Evolutionary conservation across 768 basidiomycete species (phyloP).

Genomic region (Lactifluus echinatus): DNA sequence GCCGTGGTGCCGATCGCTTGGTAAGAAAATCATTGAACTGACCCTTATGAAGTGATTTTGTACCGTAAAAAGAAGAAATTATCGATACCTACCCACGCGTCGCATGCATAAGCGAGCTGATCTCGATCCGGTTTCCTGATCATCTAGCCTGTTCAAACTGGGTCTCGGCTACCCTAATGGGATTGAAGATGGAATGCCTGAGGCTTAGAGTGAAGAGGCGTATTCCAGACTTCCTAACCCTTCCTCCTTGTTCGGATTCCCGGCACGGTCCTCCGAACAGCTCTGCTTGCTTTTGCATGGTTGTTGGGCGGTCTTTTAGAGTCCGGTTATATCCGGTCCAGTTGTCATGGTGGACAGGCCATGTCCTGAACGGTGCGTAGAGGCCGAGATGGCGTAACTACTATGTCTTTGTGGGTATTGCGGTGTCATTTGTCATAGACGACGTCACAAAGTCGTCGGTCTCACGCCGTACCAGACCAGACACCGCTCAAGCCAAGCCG

Average conservation of each 20-base stretch:
- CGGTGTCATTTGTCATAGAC: background rate
- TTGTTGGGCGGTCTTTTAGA: background rate
- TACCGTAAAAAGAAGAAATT: background rate
- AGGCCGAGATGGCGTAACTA: background rate
- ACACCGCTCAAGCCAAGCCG: background rate
- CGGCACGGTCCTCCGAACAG: conserved; percentile 1
- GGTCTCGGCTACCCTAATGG: background rate
- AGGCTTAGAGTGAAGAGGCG: background rate
- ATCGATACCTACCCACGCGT: background rate
- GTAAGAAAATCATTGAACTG: background rate
- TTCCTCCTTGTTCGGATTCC: background rate
- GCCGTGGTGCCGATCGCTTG: background rate
- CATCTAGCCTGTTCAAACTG: background rate
- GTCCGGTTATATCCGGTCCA: background rate
- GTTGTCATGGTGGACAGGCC: background rate
- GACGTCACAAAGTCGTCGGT: background rate
- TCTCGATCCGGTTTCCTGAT: background rate
- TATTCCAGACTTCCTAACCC: no score
- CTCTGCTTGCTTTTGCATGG: background rate
- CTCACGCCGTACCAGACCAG: background rate
- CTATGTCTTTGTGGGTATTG: background rate
- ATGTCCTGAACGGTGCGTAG: background rate
- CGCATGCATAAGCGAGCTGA: no score
- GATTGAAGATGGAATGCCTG: background rate
- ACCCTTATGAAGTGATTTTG: background rate